phyloP scores from a whole-genome alignment of 768 basidiomycete species.

The Pseudohyphozyma bogoriensis region DNA sequence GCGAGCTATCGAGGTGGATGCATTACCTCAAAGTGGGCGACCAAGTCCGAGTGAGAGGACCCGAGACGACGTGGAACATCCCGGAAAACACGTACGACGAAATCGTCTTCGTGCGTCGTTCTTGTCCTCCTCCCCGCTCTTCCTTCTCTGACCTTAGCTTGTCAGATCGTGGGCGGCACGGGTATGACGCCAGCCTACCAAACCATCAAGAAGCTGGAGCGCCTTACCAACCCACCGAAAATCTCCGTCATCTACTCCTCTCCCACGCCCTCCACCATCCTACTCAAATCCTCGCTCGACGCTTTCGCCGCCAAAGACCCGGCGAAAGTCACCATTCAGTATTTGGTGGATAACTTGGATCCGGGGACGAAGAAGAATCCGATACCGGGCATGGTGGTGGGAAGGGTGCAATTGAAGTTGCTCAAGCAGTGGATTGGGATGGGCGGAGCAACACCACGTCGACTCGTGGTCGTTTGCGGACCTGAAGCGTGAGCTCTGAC shows the following conservation, averaged over 20 bases:
- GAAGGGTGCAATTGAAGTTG: neutral
- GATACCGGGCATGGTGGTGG: neutral
- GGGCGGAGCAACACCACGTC: neutral
- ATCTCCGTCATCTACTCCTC: constrained; percentile 30
- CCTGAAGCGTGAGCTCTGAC: constrained; percentile 32
- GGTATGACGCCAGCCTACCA: constrained; percentile 32
- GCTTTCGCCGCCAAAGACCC: neutral
- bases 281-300: constrained; percentile 11
- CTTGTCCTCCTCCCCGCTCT: neutral
- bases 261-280: constrained; percentile 13
- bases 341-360: constrained; percentile 20
- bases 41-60: constrained; percentile 23
- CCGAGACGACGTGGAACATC: constrained; percentile 28
- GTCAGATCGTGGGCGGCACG: constrained; percentile 33
- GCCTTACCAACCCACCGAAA: neutral
- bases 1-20: constrained; percentile 29
- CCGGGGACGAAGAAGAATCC: neutral
- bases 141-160: neutral
- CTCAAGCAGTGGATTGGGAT: constrained; percentile 14
- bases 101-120: constrained; percentile 29
- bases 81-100: constrained; percentile 19
- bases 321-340: neutral
- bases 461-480: constrained; percentile 28
- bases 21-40: constrained; percentile 24
- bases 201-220: constrained; percentile 7